A percentile compares a stretch with the other conserved stretches of the same genome.
Evolutionary conservation across 208 protist species (phyloP).

Genomic region (Trichomonas vaginalis): DNA sequence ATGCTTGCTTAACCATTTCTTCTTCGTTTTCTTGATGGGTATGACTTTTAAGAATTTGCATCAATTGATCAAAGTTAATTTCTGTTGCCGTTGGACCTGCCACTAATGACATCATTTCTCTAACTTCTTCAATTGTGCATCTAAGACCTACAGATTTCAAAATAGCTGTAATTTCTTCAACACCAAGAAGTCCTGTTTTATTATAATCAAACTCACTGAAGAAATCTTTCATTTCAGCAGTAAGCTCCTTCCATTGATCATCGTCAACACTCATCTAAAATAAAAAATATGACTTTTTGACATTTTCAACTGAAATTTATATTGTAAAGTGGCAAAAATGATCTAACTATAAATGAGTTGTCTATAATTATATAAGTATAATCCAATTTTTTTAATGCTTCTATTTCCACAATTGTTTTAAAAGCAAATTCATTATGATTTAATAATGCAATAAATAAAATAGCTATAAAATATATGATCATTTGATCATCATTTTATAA

Average conservation of each 20-base stretch:
- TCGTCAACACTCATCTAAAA: background rate
- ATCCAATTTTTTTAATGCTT: no score
- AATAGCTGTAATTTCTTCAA: constrained; percentile 16
- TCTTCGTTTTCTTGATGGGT: constrained; percentile 13
- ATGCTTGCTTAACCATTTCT: background rate
- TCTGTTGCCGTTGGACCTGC: background rate
- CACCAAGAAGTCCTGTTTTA: background rate
- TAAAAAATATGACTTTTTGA: no score
- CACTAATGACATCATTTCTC: background rate
- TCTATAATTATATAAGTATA: no score
- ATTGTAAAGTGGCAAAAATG: no score
- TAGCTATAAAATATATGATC: no score
- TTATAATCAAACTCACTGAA: background rate
- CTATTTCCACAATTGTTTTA: no score
- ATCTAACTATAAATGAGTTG: no score
- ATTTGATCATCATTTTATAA: no score
- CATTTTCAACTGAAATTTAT: no score
- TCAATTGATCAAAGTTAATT: background rate
- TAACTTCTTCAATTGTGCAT: constrained; percentile 15
- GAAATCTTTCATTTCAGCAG: background rate
- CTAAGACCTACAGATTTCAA: background rate
- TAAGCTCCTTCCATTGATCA: background rate
- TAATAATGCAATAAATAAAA: no score
- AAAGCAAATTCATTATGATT: no score
- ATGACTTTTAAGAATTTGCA: background rate